Evolutionary conservation across 768 basidiomycete species (phyloP).

Genomic region (Crepidotus variabilis): DNA sequence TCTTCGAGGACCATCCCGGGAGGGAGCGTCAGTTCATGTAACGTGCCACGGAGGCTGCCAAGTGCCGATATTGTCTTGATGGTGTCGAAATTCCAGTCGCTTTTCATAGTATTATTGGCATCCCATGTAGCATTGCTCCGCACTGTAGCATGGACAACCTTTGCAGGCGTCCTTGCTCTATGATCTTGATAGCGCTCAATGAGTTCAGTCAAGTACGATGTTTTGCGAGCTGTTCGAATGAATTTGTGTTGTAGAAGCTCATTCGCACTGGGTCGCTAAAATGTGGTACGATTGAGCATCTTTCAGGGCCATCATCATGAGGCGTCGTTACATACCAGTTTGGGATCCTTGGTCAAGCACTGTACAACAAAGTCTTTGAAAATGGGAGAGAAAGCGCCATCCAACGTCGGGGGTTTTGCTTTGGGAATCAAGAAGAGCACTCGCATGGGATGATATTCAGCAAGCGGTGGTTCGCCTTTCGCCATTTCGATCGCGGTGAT

Average conservation of each 20-base stretch:
- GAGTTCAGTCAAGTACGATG: conserved; percentile 79
- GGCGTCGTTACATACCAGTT: conserved; percentile 44
- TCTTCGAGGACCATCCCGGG: conserved; percentile 57
- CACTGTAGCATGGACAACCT: conserved; percentile 54
- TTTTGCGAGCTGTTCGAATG: conserved; percentile 80
- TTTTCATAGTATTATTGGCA: conserved; percentile 69
- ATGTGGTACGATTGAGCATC: conserved; percentile 5
- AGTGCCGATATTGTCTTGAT: conserved; percentile 67
- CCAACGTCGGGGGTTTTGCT: conserved; percentile 87
- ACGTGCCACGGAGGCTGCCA: conserved; percentile 74
- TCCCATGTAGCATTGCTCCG: conserved; percentile 67
- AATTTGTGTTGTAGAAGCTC: conserved; percentile 94
- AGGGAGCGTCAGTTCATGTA: conserved; percentile 57
- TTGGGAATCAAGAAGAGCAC: conserved; percentile 98
- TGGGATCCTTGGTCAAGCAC: conserved; percentile 92
- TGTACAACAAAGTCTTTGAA: conserved; percentile 93
- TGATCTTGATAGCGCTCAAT: conserved; percentile 86
- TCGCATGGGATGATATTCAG: conserved; percentile 98
- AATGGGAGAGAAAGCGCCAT: conserved; percentile 75
- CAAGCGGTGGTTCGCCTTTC: conserved; percentile 92
- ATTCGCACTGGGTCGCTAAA: conserved; percentile 83
- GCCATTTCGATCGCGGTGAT: conserved; percentile 99
- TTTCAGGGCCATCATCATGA: conserved; percentile 2
- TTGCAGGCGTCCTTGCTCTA: conserved; percentile 56
- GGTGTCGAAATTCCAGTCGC: conserved; percentile 97